Percentiles rank a stretch among this genome's conserved stretches.
Conservation (phyloP, 495 filamentous ascomycete species). For the Cercophora sp. region DNA sequence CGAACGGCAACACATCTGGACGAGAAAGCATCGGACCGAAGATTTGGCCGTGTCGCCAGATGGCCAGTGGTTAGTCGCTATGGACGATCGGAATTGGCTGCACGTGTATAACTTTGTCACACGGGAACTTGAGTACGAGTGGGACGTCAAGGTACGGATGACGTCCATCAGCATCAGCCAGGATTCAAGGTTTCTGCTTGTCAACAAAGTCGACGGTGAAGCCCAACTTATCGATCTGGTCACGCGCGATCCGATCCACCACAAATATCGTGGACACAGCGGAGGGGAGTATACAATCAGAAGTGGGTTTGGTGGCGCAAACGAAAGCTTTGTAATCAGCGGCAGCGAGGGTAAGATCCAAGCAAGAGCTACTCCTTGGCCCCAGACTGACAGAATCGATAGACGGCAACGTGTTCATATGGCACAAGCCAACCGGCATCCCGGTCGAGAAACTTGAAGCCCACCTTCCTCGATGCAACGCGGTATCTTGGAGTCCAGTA, state of each 20-base stretch:
- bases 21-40: slow-evolving; percentile 69
- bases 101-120: slow-evolving; percentile 79
- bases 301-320: slow-evolving; percentile 79
- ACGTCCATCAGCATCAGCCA: slow-evolving; percentile 77
- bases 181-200: slow-evolving; percentile 74
- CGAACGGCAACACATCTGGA: slow-evolving; percentile 55
- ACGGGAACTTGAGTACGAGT: slow-evolving; percentile 68
- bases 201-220: slow-evolving; percentile 72
- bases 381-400: neutral
- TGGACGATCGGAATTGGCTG: slow-evolving; percentile 64
- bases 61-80: slow-evolving; percentile 71
- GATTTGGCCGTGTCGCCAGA: slow-evolving; percentile 80
- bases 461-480: slow-evolving; percentile 75
- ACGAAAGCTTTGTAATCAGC: slow-evolving; percentile 84
- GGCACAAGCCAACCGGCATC: slow-evolving; percentile 77
- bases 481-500: slow-evolving; percentile 85
- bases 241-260: slow-evolving; percentile 64
- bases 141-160: slow-evolving; percentile 59
- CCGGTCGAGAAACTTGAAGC: slow-evolving; percentile 73
- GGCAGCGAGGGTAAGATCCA: slow-evolving; percentile 77
- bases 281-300: slow-evolving; percentile 74
- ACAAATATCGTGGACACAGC: slow-evolving; percentile 67
- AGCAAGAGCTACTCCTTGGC: neutral
- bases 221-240: slow-evolving; percentile 74
- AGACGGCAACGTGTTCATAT: slow-evolving; percentile 64